Conservation (phyloP, 148 eudicot species). For the Polygonum aviculare region DNA sequence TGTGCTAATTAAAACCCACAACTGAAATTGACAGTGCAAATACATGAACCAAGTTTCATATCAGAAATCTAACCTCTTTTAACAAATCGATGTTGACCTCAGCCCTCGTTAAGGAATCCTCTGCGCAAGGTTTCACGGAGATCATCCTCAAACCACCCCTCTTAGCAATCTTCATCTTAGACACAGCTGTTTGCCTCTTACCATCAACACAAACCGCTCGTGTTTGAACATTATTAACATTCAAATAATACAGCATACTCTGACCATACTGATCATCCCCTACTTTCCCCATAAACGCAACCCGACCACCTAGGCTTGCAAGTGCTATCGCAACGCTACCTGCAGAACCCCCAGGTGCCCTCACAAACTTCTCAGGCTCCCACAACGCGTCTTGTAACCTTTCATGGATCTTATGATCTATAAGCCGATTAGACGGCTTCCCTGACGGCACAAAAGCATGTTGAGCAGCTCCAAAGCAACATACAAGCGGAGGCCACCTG, state of each 20-base stretch:
- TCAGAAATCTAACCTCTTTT: slow-evolving; percentile 59
- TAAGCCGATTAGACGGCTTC: slow-evolving; percentile 67
- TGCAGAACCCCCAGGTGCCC: slow-evolving; percentile 89
- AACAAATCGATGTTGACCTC: slow-evolving; percentile 84
- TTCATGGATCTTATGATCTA: slow-evolving; percentile 69
- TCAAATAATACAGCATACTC: slow-evolving; percentile 53
- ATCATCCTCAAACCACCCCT: slow-evolving; percentile 61
- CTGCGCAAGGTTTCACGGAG: slow-evolving; percentile 69
- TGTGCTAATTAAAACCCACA: neutral
- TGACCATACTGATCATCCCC: slow-evolving; percentile 84
- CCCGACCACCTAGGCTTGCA: slow-evolving; percentile 64
- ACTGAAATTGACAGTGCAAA: neutral
- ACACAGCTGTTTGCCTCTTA: slow-evolving; percentile 49
- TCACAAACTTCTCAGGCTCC: slow-evolving; percentile 65
- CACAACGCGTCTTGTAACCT: slow-evolving; percentile 59
- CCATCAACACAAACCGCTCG: slow-evolving; percentile 57
- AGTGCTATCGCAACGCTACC: slow-evolving; percentile 81
- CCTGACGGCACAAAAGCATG: slow-evolving; percentile 80
- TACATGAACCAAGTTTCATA: neutral
- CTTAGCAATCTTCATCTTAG: slow-evolving; percentile 73
- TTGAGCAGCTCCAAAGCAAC: slow-evolving; percentile 86
- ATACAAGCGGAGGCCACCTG: slow-evolving; percentile 82
- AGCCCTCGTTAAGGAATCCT: slow-evolving; percentile 68
- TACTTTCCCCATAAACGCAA: slow-evolving; percentile 92
- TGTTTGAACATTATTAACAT: slow-evolving; percentile 61